Percentiles rank a stretch among this genome's conserved stretches.
These are phyloP conservation scores for Anisodus acutangulus DNA, from an alignment of 257 asterid species.

Conservation along the genomic window DNA sequence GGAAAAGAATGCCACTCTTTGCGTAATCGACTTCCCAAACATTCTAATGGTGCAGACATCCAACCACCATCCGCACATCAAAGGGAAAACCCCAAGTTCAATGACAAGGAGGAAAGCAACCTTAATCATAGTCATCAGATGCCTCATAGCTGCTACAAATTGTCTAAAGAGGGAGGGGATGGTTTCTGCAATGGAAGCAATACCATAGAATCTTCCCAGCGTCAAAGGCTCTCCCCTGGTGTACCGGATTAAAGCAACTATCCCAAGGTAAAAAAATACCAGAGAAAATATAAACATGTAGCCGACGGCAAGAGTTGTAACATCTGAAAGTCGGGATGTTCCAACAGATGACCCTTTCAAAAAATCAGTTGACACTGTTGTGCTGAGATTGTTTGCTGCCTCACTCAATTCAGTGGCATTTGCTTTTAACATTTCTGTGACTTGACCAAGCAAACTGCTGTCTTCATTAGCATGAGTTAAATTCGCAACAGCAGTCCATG, in stretches of 20 bases:
- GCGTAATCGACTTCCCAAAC: slow-evolving; percentile 92
- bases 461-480: slow-evolving; percentile 71
- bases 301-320: slow-evolving; percentile 97
- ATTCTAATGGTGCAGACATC: slow-evolving; percentile 94
- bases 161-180: slow-evolving; percentile 92
- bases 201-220: slow-evolving; percentile 93
- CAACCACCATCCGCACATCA: slow-evolving; percentile 99
- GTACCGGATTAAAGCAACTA: slow-evolving; percentile 78
- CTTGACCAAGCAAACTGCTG: slow-evolving; percentile 64
- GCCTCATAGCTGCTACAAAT: slow-evolving; percentile 93
- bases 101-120: slow-evolving; percentile 97
- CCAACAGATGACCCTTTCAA: slow-evolving; percentile 66
- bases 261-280: slow-evolving; percentile 77
- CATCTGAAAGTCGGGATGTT: slow-evolving; percentile 86
- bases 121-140: slow-evolving; percentile 97
- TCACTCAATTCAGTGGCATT: slow-evolving; percentile 66
- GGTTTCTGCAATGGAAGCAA: slow-evolving; percentile 90
- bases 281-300: slow-evolving; percentile 81
- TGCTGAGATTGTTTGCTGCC: slow-evolving; percentile 58
- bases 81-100: slow-evolving; percentile 97
- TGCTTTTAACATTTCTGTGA: slow-evolving; percentile 60
- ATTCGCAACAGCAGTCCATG: slow-evolving; percentile 78
- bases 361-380: slow-evolving; percentile 62
- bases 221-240: slow-evolving; percentile 95
- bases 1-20: slow-evolving; percentile 94